Evolutionary conservation across 257 asterid species (phyloP), one percentile per base, ranked within the genome.

Genomic region (Nicotiana tomentosiformis): DNA sequence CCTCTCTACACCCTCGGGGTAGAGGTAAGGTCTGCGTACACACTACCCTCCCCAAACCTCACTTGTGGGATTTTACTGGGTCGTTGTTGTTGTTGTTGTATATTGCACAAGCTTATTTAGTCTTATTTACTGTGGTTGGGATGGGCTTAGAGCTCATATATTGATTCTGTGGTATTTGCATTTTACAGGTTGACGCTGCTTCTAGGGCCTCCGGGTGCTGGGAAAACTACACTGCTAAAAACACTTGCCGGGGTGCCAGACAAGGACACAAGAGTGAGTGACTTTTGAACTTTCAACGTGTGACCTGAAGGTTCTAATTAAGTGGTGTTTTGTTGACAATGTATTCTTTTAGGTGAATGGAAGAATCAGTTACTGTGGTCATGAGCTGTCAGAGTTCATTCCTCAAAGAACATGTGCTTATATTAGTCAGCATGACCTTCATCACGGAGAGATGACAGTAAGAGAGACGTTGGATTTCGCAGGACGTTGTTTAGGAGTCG

Each of bases 201-300:
- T 88, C 97, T 96, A 49, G 99, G 99, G 62, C 99, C 99, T 77
- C 99, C 99, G 4, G 91, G 98, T 4, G 76, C 98, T 8, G 99
- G 99, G 76, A 96, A 96, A 86, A 96, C 99, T 26, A 88, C 90
- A 20, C 81, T 94, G 84, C 87, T 96, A 46, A 92, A 92, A 86
- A 95, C 98, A 81, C 98, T 96, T 72, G 92, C 98, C 12, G 98
- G 94, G 61, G 90, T 82, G 77, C 88, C 87, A 82, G 99, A 94
- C 68, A 84, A 88, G 81, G 92, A 94, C 81, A 89, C 90, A 39
- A 86, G 87, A 84, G 92, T 89, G 66, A 58, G 87, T 67, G 62
- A 33, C 60, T 60, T 70, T 66, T 39, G 46, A 57, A 35, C 74
- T 37, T 79, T 39, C n/a, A 11, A n/a, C 10, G 10, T 1, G 35